phyloP scores from a whole-genome alignment of 208 protist species.

The Acanthamoeba sp. region DNA sequence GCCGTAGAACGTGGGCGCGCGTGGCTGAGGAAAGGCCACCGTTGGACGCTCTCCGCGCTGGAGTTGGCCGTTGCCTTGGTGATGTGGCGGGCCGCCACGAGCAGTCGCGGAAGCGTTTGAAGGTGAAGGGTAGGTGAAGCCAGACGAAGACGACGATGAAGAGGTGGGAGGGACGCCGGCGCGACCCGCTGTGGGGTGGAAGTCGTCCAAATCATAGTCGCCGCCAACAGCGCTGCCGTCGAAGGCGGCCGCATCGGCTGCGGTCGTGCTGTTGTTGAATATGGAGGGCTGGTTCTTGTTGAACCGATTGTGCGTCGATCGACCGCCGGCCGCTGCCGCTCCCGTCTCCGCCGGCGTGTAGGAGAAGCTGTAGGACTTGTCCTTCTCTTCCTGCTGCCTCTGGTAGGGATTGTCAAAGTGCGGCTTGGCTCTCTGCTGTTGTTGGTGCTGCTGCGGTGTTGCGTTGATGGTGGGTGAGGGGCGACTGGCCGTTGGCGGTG shows the following conservation, averaged over 20 bases:
- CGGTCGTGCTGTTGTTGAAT: not conserved
- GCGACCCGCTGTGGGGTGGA: not conserved
- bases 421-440: not conserved
- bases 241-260: not conserved
- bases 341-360: not conserved
- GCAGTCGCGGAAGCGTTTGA: not conserved
- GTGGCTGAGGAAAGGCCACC: not conserved
- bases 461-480: not conserved
- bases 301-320: slow-evolving; percentile 40
- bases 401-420: slow-evolving; percentile 32
- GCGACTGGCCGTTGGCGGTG: not conserved
- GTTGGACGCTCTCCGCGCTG: not conserved
- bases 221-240: not conserved
- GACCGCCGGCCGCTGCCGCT: not conserved
- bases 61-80: not conserved
- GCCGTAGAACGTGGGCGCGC: not conserved
- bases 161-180: not conserved
- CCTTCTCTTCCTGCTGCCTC: slow-evolving; percentile 21
- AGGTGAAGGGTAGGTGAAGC: not conserved
- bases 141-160: not conserved
- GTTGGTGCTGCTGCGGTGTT: not conserved
- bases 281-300: slow-evolving; percentile 8
- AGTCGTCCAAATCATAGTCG: not conserved
- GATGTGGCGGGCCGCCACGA: not conserved
- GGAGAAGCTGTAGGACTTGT: slow-evolving; percentile 19